These are phyloP conservation scores for Coelastrella sp. DNA, from an alignment of 139 green algal genomes.

Conservation along the genomic window DNA sequence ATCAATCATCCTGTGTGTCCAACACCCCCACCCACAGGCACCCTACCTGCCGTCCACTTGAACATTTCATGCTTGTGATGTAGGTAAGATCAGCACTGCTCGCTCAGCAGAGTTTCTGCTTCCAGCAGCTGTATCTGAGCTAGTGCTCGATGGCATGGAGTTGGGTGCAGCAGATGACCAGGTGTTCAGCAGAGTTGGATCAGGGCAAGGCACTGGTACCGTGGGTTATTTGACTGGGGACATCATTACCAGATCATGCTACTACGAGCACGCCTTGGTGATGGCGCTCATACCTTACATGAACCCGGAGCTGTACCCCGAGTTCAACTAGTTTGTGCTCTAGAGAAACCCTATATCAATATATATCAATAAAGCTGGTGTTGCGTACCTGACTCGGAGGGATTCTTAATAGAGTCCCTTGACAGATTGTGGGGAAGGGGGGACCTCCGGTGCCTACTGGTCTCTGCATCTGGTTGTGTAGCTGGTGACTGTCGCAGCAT, in stretches of 20 bases:
- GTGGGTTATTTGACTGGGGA: constrained; percentile 47
- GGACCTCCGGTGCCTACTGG: too few species aligned
- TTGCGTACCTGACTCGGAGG: too few species aligned
- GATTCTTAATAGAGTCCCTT: too few species aligned
- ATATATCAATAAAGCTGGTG: too few species aligned
- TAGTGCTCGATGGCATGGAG: constrained; percentile 56
- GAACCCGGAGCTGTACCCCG: constrained; percentile 58
- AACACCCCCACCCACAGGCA: too few species aligned
- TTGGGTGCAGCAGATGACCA: constrained; percentile 57
- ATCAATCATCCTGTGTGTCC: too few species aligned
- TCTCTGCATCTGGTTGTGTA: too few species aligned
- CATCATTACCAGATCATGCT: constrained; percentile 51
- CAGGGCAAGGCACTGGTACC: constrained; percentile 51
- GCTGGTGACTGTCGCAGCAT: too few species aligned
- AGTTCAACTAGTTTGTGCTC: too few species aligned
- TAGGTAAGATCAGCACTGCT: constrained; percentile 20
- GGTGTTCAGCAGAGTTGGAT: constrained; percentile 51
- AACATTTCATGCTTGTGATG: not conserved
- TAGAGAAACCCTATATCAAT: too few species aligned
- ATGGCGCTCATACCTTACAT: constrained; percentile 61
- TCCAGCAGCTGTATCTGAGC: constrained; percentile 35
- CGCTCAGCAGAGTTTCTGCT: constrained; percentile 50
- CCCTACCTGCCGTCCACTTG: too few species aligned
- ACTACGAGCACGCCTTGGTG: constrained; percentile 58
- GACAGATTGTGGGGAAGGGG: too few species aligned